These are phyloP conservation scores for Vitis riparia DNA, from an alignment of 164 flowering plant genomes.

Conservation along the genomic window DNA sequence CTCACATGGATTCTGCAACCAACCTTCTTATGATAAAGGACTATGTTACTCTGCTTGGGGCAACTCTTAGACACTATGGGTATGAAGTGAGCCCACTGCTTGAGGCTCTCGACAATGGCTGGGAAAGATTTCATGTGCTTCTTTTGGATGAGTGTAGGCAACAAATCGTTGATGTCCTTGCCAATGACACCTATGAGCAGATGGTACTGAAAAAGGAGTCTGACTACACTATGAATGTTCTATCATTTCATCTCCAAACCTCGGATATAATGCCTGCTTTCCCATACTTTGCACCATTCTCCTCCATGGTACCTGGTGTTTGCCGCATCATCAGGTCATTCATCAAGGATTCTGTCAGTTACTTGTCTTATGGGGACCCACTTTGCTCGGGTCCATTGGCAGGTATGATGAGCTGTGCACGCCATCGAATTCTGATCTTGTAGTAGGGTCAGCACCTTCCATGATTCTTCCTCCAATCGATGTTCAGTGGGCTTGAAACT, in stretches of 20 bases:
- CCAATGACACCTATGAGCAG: conserved; percentile 68
- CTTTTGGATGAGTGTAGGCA: conserved; percentile 75
- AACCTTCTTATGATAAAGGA: conserved; percentile 86
- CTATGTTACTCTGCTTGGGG: conserved; percentile 76
- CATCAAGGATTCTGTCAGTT: conserved; percentile 79
- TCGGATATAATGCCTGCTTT: conserved; percentile 86
- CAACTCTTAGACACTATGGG: conserved; percentile 78
- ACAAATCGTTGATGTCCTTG: conserved; percentile 55
- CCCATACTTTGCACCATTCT: conserved; percentile 90
- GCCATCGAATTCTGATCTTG: no score
- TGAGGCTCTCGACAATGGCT: conserved; percentile 58
- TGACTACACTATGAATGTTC: conserved; percentile 71
- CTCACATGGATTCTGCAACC: conserved; percentile 70
- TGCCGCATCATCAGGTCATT: conserved; percentile 83
- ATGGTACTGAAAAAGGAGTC: conserved; percentile 78
- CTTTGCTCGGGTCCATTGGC: no score
- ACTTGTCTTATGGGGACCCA: conserved; percentile 70
- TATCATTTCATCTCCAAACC: conserved; percentile 67
- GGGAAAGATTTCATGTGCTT: conserved; percentile 83
- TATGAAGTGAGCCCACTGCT: conserved; percentile 73
- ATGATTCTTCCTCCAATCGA: no score
- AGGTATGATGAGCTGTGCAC: no score
- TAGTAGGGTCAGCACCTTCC: no score
- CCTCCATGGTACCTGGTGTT: conserved; percentile 76
- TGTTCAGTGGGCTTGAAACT: no score